Evolutionary conservation across 257 asterid species (phyloP).

Genomic region (Penstemon newberryi): DNA sequence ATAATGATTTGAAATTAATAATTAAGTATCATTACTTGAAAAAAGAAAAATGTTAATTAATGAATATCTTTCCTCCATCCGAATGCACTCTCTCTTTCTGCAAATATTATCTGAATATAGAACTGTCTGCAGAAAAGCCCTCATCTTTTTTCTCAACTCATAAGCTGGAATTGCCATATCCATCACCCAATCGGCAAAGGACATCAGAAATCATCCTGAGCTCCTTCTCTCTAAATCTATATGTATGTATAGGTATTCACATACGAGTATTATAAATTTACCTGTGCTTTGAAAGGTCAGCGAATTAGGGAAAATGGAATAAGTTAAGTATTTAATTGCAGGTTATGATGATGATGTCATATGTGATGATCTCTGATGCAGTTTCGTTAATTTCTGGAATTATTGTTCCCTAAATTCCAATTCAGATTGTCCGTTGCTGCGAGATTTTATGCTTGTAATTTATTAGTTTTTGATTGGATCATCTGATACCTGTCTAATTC

Average conservation of each 20-base stretch:
- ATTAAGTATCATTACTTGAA: too few relatives aligned
- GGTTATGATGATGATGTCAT: background rate
- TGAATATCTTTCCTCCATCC: too few relatives aligned
- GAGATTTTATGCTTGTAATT: background rate
- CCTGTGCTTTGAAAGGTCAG: background rate
- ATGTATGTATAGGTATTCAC: too few relatives aligned
- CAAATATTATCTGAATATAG: constrained; percentile 30
- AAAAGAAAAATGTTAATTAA: too few relatives aligned
- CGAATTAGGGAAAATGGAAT: background rate
- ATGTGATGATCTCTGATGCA: constrained; percentile 13
- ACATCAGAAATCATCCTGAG: constrained; percentile 20
- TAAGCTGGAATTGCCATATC: constrained; percentile 10
- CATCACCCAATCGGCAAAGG: background rate
- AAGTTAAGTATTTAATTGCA: background rate
- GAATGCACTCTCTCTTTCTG: constrained; percentile 22
- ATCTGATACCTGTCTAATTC: background rate
- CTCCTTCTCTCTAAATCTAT: constrained; percentile 18
- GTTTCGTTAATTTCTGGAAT: background rate
- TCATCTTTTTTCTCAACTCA: constrained; percentile 3
- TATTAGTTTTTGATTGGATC: constrained; percentile 14
- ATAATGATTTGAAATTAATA: too few relatives aligned
- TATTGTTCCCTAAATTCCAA: constrained; percentile 6
- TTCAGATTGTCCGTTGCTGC: constrained; percentile 6
- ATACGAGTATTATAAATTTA: too few relatives aligned
- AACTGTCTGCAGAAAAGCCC: constrained; percentile 18